These are phyloP conservation scores for Hymenoscyphus albidus DNA, from an alignment of 2,329 filamentous ascomycete genomes.

Conservation along the genomic window DNA sequence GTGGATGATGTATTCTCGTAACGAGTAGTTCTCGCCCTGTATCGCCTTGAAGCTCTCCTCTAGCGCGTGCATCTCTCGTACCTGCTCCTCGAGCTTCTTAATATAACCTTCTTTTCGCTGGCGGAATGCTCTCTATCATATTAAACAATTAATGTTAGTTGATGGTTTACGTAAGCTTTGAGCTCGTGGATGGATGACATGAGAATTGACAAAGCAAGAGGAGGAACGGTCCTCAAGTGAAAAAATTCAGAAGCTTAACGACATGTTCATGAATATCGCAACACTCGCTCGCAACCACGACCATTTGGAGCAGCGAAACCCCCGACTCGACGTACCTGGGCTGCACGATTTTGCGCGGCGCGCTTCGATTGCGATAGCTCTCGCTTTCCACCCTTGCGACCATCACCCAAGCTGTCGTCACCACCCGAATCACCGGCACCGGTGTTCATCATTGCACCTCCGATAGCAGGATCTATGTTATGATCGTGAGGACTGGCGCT, in stretches of 20 bases:
- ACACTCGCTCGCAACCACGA: background rate
- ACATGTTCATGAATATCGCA: conserved; percentile 14
- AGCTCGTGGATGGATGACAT: conserved; percentile 34
- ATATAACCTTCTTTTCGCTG: conserved; percentile 98
- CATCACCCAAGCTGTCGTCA: conserved; percentile 40
- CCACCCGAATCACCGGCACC: conserved; percentile 31
- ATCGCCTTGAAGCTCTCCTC: conserved; percentile 75
- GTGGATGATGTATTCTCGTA: conserved; percentile 89
- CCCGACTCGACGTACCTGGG: conserved; percentile 66
- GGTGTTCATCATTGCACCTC: conserved; percentile 28
- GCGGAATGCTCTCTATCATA: conserved; percentile 80
- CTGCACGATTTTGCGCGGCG: conserved; percentile 92
- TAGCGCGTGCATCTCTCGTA: conserved; percentile 73
- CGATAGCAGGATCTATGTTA: conserved; percentile 37
- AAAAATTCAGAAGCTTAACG: conserved; percentile 20
- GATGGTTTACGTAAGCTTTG: conserved; percentile 33
- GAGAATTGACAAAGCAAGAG: conserved; percentile 38
- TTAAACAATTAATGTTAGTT: conserved; percentile 14
- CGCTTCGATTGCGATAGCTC: conserved; percentile 94
- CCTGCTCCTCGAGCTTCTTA: conserved; percentile 92
- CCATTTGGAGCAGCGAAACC: conserved; percentile 7
- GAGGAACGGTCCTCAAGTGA: conserved; percentile 13
- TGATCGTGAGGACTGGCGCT: conserved; percentile 34
- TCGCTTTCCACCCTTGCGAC: conserved; percentile 73
- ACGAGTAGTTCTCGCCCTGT: conserved; percentile 82